A percentile compares a stretch with the other conserved stretches of the same genome.
These are phyloP conservation scores for Lagenidium sp. DNA, from an alignment of 352 stramenopile species.

Conservation along the genomic window DNA sequence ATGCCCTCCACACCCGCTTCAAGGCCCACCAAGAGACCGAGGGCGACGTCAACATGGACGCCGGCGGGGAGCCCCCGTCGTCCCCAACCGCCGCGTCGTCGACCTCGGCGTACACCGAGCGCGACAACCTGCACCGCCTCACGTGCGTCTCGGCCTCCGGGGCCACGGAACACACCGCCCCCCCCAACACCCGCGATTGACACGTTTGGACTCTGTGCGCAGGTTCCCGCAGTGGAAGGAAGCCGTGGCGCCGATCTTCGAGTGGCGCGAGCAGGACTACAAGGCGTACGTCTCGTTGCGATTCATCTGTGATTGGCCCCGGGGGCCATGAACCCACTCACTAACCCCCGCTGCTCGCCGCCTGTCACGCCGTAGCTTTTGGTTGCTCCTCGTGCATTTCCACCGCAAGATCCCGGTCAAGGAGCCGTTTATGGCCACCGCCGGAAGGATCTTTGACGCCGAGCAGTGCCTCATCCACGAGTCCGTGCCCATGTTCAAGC, in stretches of 20 bases:
- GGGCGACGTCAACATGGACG: constrained; percentile 6
- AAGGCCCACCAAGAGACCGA: constrained; percentile 8
- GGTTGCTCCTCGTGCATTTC: constrained; percentile 69
- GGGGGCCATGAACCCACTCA: constrained; percentile 1
- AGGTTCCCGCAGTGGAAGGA: constrained; percentile 59
- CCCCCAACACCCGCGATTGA: too few species aligned
- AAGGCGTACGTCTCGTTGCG: constrained; percentile 19
- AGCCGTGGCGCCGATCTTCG: constrained; percentile 45
- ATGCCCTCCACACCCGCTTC: constrained; percentile 43
- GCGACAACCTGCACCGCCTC: constrained; percentile 68
- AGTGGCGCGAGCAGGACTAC: constrained; percentile 78
- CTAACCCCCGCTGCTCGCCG: too few species aligned
- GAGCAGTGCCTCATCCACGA: constrained; percentile 40
- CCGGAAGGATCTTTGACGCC: constrained; percentile 27
- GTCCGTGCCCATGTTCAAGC: constrained; percentile 62
- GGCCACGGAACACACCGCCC: too few species aligned
- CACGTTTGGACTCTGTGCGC: background rate
- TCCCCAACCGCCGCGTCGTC: background rate
- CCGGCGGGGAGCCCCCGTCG: too few species aligned
- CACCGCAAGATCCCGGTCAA: constrained; percentile 56
- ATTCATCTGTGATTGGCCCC: background rate
- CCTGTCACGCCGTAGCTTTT: constrained; percentile 35
- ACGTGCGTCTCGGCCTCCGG: too few species aligned
- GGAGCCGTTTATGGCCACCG: constrained; percentile 11
- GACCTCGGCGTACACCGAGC: constrained; percentile 27